These are phyloP conservation scores for Bacterosira constricta DNA, from an alignment of 108 stramenopile genomes.

Conservation along the genomic window DNA sequence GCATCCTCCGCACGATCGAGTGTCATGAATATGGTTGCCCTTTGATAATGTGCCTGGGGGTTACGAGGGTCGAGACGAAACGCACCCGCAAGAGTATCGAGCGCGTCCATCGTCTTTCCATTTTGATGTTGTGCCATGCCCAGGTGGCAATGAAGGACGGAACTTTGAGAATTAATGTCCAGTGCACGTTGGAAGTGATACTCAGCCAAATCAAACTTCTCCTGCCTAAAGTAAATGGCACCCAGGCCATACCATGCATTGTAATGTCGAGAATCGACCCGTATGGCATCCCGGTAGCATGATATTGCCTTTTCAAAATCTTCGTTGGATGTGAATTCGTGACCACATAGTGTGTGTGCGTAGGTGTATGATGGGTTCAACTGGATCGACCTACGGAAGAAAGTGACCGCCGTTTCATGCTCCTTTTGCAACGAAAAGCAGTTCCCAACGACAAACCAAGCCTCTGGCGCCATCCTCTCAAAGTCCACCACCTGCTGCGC, in stretches of 20 bases:
- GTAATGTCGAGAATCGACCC: constrained; percentile 87
- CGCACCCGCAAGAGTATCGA: constrained; percentile 88
- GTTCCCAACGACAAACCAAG: constrained; percentile 97
- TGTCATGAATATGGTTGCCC: constrained; percentile 91
- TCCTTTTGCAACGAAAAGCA: constrained; percentile 98
- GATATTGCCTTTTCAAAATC: constrained; percentile 95
- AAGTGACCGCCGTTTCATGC: constrained; percentile 93
- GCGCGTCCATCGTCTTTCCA: constrained; percentile 84
- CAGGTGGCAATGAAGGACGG: constrained; percentile 92
- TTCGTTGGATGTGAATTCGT: constrained; percentile 97
- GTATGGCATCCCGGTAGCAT: constrained; percentile 90
- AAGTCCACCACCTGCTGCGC: constrained; percentile 89
- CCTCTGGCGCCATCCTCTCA: constrained; percentile 86
- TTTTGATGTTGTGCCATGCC: constrained; percentile 95
- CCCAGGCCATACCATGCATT: constrained; percentile 97
- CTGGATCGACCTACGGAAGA: constrained; percentile 92
- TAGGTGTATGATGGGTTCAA: constrained; percentile 93
- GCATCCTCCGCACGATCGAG: constrained; percentile 90
- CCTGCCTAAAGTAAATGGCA: constrained; percentile 95
- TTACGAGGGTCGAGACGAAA: constrained; percentile 86
- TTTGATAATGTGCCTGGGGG: constrained; percentile 96
- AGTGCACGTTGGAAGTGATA: constrained; percentile 94
- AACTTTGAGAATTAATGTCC: constrained; percentile 85
- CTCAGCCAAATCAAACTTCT: constrained; percentile 95
- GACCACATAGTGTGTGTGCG: constrained; percentile 95